A percentile compares a stretch with the other conserved stretches of the same genome.
These are phyloP conservation scores for Globisporangium ultimum DNA, from an alignment of 352 stramenopile genomes.

Conservation along the genomic window DNA sequence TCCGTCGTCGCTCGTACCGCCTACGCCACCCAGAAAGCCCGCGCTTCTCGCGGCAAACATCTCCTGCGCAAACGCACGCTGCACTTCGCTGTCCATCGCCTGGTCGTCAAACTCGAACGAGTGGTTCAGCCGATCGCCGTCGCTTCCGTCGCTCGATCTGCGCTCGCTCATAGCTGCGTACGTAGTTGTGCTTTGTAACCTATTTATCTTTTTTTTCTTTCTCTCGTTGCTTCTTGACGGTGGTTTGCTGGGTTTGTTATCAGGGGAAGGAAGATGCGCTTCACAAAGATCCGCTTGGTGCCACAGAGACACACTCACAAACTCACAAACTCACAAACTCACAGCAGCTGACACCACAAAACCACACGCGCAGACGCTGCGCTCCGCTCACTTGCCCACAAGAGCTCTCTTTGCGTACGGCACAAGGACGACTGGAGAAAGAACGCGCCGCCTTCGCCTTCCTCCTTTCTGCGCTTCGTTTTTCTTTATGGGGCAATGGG, in stretches of 20 bases:
- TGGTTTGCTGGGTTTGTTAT: no score
- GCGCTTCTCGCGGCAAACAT: constrained; percentile 6
- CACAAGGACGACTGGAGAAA: constrained; percentile 5
- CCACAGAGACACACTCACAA: no score
- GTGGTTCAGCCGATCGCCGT: constrained; percentile 30
- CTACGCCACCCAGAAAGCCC: background rate
- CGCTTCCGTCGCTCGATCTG: constrained; percentile 12
- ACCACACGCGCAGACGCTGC: no score
- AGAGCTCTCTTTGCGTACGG: constrained; percentile 33
- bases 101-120: constrained; percentile 32
- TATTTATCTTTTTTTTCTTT: no score
- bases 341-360: no score
- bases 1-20: background rate
- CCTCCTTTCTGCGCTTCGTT: background rate
- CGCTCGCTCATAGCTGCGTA: background rate
- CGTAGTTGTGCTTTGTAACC: background rate
- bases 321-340: no score
- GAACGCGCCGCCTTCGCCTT: background rate
- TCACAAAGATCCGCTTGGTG: no score
- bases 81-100: constrained; percentile 6
- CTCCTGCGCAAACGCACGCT: constrained; percentile 25
- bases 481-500: background rate
- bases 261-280: no score
- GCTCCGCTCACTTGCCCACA: no score
- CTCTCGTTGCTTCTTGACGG: no score